Conservation (phyloP, 345 rosid genomes). For the Sisymbrium altissimum region DNA sequence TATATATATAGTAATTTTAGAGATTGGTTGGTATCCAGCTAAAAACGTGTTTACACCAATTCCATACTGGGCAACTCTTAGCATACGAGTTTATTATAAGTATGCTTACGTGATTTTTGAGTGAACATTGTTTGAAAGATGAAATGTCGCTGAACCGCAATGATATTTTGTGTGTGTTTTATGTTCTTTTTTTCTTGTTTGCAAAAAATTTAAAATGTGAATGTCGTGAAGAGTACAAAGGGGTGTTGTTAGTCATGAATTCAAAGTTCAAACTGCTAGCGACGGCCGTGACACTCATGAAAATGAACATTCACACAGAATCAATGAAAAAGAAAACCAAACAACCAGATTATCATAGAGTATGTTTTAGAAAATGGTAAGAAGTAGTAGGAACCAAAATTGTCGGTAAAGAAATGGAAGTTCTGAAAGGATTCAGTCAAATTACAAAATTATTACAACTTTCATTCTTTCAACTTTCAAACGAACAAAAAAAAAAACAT, state of each 20-base stretch:
- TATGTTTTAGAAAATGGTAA: not conserved
- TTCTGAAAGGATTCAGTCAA: slow-evolving; percentile 11
- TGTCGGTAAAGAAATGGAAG: slow-evolving; percentile 15
- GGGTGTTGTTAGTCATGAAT: slow-evolving; percentile 18
- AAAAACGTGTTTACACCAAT: not conserved
- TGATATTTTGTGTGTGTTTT: not conserved
- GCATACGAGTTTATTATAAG: not conserved
- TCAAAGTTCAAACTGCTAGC: not conserved
- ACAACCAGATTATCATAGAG: not conserved
- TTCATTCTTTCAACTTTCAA: not conserved
- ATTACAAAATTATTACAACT: not conserved
- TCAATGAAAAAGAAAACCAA: not conserved
- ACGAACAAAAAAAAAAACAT: not conserved
- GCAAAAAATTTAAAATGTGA: not conserved
- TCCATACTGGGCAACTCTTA: not conserved
- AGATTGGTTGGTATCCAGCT: not conserved
- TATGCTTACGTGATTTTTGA: not conserved
- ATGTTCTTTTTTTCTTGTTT: not conserved
- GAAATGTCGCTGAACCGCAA: not conserved
- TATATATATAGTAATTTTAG: too few relatives aligned
- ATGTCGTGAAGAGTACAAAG: slow-evolving; percentile 22
- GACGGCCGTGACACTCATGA: slow-evolving; percentile 12
- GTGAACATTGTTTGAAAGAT: not conserved
- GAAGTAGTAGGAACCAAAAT: slow-evolving; percentile 4
- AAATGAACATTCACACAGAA: slow-evolving; percentile 18